Evolutionary conservation across 2,329 filamentous ascomycete genomes (phyloP), one percentile per base, ranked within the genome.

Genomic region (Exophiala sideris): DNA sequence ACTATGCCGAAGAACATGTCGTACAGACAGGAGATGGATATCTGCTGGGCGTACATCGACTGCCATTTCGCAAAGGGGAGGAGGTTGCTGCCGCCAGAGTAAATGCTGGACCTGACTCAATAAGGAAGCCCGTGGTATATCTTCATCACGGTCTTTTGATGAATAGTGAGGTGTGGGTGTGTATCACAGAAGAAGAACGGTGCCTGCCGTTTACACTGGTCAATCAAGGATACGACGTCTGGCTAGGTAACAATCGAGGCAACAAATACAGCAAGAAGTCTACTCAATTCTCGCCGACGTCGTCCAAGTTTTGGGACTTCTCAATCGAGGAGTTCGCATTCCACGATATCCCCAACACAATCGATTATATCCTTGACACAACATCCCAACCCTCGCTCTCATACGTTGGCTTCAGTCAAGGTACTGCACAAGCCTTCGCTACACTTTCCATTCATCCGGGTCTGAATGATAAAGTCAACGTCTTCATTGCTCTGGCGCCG

Each of bases 181-280:
- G 90, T 67, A 75, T 92, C 67, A 95, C 92, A 0, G 89, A 96
- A 62, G 85, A 86, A 63, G 82, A 95, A 70, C 82, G 91, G 63
- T 92, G 88, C 62, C 76, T 99, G 36, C 90, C 94, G 0, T 97
- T 99, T 68, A 82, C 88, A 62, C 77, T 99, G 40, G 90, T 95
- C 0, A 90, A 96, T 66, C 82, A 83, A 65, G 94, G 94, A 2
- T 99, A 95, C 65, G 94, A 99, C 75, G 92, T 97, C 61, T 99
- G 94, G 89, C 79, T 99, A 58, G 94, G 94, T 47, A 99, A 99
- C 71, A 99, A 99, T 67, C 86, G 94, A 34, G 94, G 94, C 46
- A 99, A 99, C 79, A 99, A 99, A 70, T 99, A 99, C 74, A 96
- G 91, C 42, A 99, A 97, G 72, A 99, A 99, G 73, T 91, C 86